phyloP scores from a whole-genome alignment of 176 grass and related monocot genomes.

The Echinochloa phyllopogon region DNA sequence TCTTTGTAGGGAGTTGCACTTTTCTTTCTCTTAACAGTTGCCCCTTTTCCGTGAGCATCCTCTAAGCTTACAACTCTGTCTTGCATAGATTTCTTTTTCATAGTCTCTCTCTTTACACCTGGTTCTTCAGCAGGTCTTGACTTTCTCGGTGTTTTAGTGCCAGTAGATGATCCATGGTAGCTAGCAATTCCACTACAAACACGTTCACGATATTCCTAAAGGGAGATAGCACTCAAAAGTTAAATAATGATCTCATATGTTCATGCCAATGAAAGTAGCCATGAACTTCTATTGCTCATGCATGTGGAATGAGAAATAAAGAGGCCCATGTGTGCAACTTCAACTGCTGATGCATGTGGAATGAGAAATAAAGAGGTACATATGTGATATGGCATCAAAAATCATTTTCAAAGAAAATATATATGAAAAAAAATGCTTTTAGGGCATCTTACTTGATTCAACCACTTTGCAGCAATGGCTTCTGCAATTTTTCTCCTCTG shows the following conservation, averaged over 20 bases:
- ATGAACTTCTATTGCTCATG: constrained; percentile 12
- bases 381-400: background rate
- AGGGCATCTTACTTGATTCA: constrained; percentile 65
- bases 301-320: background rate
- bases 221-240: constrained; percentile 12
- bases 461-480: constrained; percentile 86
- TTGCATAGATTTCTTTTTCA: constrained; percentile 50
- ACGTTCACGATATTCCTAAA: constrained; percentile 81
- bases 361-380: background rate
- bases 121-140: constrained; percentile 52
- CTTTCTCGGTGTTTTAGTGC: constrained; percentile 55
- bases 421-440: constrained; percentile 17
- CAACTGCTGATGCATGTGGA: background rate
- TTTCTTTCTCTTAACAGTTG: constrained; percentile 65
- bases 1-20: constrained; percentile 76
- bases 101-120: constrained; percentile 40
- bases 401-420: background rate
- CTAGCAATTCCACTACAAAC: constrained; percentile 80
- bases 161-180: constrained; percentile 60
- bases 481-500: constrained; percentile 93
- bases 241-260: constrained; percentile 12
- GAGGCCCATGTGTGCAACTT: background rate
- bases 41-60: constrained; percentile 32
- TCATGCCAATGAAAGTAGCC: constrained; percentile 23
- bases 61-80: constrained; percentile 32